A percentile compares a stretch with the other conserved stretches of the same genome.
Conservation (phyloP, 139 green algal species). For the Chlorella sp. region DNA sequence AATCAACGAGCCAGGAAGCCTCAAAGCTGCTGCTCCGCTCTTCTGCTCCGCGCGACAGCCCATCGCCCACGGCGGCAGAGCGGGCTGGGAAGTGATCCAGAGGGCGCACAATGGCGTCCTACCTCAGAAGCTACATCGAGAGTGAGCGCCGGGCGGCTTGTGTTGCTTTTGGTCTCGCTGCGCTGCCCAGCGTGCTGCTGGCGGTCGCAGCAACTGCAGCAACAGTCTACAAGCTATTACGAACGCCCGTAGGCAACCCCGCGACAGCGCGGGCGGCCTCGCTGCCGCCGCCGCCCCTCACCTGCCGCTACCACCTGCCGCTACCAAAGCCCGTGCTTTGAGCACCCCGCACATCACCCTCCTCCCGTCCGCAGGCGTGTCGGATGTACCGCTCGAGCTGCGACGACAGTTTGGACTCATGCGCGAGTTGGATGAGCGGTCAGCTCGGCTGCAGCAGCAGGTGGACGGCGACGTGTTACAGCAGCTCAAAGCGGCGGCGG, state of each 20-base stretch:
- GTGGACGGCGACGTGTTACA: conserved; percentile 56
- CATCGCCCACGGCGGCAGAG: no score
- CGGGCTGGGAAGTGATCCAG: no score
- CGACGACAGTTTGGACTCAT: conserved; percentile 67
- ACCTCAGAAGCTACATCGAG: conserved; percentile 65
- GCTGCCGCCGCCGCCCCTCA: neutral
- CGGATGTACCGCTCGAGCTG: conserved; percentile 70
- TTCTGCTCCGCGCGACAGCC: no score
- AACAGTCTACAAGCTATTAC: neutral
- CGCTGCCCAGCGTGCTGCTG: neutral
- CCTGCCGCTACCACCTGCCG: neutral
- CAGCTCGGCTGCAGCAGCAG: conserved; percentile 49
- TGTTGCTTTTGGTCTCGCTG: neutral
- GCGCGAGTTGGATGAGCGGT: conserved; percentile 70
- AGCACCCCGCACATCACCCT: neutral
- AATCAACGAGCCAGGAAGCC: no score
- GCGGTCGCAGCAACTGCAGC: neutral
- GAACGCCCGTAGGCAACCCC: neutral
- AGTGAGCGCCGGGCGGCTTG: conserved; percentile 13
- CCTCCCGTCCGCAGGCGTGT: conserved; percentile 36
- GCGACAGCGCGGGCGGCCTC: no score
- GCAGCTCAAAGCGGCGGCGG: conserved; percentile 38
- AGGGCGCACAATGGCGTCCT: conserved; percentile 47
- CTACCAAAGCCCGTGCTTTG: neutral
- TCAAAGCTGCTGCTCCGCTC: no score